These are phyloP conservation scores for Vachellia collinsii DNA, from an alignment of 306 rosid genomes.

Conservation along the genomic window DNA sequence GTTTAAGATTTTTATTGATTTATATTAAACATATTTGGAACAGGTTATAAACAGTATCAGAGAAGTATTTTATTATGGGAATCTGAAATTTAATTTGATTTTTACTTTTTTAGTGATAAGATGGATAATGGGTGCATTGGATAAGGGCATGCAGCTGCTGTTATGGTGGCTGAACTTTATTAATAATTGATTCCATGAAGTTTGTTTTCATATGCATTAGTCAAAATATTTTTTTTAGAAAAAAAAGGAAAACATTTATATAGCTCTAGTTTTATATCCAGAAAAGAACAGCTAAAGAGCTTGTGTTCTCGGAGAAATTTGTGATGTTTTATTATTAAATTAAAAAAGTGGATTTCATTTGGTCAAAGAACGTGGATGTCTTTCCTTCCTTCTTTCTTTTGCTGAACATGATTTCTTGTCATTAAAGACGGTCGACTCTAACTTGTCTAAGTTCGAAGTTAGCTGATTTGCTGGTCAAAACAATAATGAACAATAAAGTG, in stretches of 20 bases:
- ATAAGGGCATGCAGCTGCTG: neutral
- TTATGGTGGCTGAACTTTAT: neutral
- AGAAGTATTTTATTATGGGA: too few species aligned
- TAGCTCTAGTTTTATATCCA: neutral
- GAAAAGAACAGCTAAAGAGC: neutral
- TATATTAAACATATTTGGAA: too few species aligned
- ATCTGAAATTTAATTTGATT: neutral
- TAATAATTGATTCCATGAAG: neutral
- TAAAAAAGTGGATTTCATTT: neutral
- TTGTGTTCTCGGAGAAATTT: neutral
- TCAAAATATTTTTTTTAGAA: neutral
- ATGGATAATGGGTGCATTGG: neutral
- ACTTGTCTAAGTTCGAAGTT: neutral
- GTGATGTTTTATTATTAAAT: constrained; percentile 4
- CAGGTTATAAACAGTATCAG: too few species aligned
- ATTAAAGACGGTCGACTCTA: constrained; percentile 4
- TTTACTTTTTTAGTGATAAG: neutral
- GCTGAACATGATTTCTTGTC: neutral
- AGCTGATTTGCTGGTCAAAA: constrained; percentile 13
- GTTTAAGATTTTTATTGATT: too few species aligned
- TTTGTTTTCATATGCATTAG: neutral
- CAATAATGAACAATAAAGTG: constrained; percentile 15
- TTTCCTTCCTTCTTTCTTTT: neutral
- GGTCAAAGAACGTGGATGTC: neutral
- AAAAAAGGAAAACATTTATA: neutral